A percentile compares a stretch with the other conserved stretches of the same genome.
Conservation (phyloP, 352 stramenopile species). For the Phytophthora sp. region DNA sequence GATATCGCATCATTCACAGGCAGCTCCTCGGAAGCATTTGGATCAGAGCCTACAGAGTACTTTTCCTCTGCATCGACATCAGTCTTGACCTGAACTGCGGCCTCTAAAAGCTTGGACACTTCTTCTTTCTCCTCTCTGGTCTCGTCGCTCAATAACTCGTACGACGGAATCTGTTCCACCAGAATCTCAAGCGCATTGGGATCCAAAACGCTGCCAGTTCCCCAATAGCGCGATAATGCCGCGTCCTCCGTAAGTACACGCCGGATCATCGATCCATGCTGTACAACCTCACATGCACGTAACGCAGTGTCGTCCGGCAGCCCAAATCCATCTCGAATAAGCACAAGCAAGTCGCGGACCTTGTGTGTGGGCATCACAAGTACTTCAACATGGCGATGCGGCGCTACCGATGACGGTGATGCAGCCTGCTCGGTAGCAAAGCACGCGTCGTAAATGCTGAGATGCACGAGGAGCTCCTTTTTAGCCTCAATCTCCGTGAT, state of each 20-base stretch:
- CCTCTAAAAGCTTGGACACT: not conserved
- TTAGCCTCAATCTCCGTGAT: slow-evolving; percentile 90
- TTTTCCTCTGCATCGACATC: too few species aligned
- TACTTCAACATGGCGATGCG: slow-evolving; percentile 59
- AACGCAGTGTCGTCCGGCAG: slow-evolving; percentile 46
- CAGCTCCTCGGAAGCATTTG: too few species aligned
- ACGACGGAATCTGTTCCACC: slow-evolving; percentile 54
- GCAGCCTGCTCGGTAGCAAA: slow-evolving; percentile 54
- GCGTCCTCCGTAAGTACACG: slow-evolving; percentile 46
- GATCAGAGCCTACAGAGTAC: too few species aligned
- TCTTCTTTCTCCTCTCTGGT: not conserved
- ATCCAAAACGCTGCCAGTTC: slow-evolving; percentile 36
- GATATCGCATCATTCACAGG: not conserved
- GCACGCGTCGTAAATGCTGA: slow-evolving; percentile 80
- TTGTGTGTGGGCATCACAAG: slow-evolving; percentile 63
- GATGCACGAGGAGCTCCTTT: slow-evolving; percentile 76
- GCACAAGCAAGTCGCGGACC: slow-evolving; percentile 54
- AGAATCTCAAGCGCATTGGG: slow-evolving; percentile 54
- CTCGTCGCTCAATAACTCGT: slow-evolving; percentile 32
- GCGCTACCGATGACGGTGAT: slow-evolving; percentile 30
- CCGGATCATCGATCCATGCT: slow-evolving; percentile 63
- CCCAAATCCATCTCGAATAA: slow-evolving; percentile 55
- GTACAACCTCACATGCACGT: slow-evolving; percentile 67
- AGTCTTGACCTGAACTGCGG: not conserved
- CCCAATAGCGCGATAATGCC: slow-evolving; percentile 61